These are phyloP conservation scores for Endothia cerciana DNA, from an alignment of 2,329 filamentous ascomycete species.

Conservation along the genomic window DNA sequence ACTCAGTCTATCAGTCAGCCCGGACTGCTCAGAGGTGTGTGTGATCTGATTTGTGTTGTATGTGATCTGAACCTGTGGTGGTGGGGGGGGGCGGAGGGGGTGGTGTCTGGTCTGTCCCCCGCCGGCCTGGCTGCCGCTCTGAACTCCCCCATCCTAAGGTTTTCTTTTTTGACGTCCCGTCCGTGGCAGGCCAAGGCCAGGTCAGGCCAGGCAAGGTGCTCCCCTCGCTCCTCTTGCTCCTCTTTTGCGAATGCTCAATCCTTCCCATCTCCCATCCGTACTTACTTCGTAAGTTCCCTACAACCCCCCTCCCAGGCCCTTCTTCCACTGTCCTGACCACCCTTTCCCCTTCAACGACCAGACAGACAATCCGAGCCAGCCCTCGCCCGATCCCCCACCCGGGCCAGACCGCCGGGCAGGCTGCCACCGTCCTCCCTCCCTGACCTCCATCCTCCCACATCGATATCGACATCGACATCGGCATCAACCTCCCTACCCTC, in stretches of 20 bases:
- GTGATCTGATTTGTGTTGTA: too few species aligned
- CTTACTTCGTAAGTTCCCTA: not conserved
- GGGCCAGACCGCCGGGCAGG: not conserved
- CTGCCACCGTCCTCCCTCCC: not conserved
- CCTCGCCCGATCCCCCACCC: not conserved
- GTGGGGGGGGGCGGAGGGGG: too few species aligned
- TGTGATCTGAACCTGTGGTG: too few species aligned
- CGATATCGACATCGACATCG: not conserved
- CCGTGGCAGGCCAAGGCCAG: not conserved
- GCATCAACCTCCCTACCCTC: too few species aligned
- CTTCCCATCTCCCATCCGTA: not conserved
- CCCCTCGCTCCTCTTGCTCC: not conserved
- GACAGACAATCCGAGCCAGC: not conserved
- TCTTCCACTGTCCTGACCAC: too few species aligned
- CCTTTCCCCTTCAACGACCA: not conserved
- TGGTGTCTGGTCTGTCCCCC: too few species aligned
- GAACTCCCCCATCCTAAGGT: too few species aligned
- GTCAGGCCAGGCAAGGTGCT: not conserved
- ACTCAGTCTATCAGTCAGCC: too few species aligned
- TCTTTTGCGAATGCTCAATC: conserved; percentile 1
- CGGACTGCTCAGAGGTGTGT: too few species aligned
- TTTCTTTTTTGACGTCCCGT: too few species aligned
- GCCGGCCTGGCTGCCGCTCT: too few species aligned
- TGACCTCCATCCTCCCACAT: not conserved
- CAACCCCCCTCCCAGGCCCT: not conserved